These are phyloP conservation scores for Oryza meridionalis DNA, from an alignment of 176 grass and related monocot genomes.

Conservation along the genomic window DNA sequence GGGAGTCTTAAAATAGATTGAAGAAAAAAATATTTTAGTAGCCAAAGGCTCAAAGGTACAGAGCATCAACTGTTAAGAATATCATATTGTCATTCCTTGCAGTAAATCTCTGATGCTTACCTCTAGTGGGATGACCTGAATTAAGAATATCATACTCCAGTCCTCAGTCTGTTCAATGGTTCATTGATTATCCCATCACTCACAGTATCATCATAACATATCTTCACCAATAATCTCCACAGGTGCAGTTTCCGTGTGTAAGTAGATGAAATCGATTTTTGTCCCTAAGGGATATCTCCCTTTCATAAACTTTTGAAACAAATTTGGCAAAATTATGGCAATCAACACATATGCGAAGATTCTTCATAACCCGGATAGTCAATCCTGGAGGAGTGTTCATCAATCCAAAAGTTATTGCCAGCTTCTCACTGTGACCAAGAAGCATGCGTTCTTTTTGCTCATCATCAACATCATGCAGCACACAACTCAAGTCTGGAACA, in stretches of 20 bases:
- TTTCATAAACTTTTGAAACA: slow-evolving; percentile 67
- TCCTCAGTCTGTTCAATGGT: slow-evolving; percentile 8
- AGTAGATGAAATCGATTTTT: slow-evolving; percentile 74
- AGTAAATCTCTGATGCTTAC: not conserved
- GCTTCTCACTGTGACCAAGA: slow-evolving; percentile 74
- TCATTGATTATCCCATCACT: slow-evolving; percentile 5
- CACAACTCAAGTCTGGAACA: slow-evolving; percentile 72
- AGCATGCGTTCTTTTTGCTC: slow-evolving; percentile 78
- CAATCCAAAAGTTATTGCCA: slow-evolving; percentile 77
- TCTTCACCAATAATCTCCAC: slow-evolving; percentile 77
- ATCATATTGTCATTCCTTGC: not conserved
- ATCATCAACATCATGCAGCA: slow-evolving; percentile 84
- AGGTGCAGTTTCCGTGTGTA: slow-evolving; percentile 56
- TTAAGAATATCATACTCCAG: slow-evolving; percentile 24
- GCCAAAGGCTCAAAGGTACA: not conserved
- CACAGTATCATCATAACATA: not conserved
- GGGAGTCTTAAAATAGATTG: slow-evolving; percentile 3
- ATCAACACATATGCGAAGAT: slow-evolving; percentile 79
- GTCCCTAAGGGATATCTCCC: slow-evolving; percentile 70
- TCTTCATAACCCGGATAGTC: slow-evolving; percentile 67
- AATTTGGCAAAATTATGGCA: slow-evolving; percentile 86
- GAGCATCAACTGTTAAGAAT: slow-evolving; percentile 8
- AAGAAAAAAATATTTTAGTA: slow-evolving; percentile 13
- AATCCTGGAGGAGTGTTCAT: slow-evolving; percentile 51
- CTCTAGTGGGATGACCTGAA: slow-evolving; percentile 5